A percentile compares a stretch with the other conserved stretches of the same genome.
Evolutionary conservation across 2,329 filamentous ascomycete species (phyloP).

Genomic region (Calonectria honghensis): DNA sequence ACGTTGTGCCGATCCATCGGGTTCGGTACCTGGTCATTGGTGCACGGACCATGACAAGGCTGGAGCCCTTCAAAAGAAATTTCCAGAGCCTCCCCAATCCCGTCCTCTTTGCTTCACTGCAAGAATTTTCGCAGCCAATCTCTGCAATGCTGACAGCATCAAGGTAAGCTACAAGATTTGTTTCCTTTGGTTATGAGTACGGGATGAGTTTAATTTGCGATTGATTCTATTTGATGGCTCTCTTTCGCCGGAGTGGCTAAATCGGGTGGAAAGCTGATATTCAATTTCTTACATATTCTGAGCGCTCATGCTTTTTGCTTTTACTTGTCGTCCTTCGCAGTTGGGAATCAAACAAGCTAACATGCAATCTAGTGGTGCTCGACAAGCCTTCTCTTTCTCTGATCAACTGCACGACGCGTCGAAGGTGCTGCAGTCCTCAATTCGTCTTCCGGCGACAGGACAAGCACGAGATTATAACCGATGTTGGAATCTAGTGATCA

Average conservation of each 20-base stretch:
- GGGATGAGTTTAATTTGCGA: conserved; percentile 99
- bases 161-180: conserved; percentile 55
- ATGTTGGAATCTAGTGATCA: neutral
- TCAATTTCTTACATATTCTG: conserved; percentile 99
- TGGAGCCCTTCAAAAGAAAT: conserved; percentile 55
- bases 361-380: conserved; percentile 46
- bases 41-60: conserved; percentile 48
- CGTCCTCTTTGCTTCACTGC: conserved; percentile 8
- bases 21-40: conserved; percentile 4
- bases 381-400: neutral
- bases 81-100: conserved; percentile 32
- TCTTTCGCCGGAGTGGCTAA: conserved; percentile 91
- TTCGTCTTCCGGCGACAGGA: neutral
- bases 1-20: conserved; percentile 52
- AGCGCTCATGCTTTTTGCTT: conserved; percentile 60
- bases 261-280: conserved; percentile 88
- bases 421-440: neutral
- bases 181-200: conserved; percentile 36
- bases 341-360: conserved; percentile 52
- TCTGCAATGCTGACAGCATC: conserved; percentile 35
- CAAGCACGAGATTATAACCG: neutral
- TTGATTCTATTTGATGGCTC: conserved; percentile 91
- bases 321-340: conserved; percentile 50
- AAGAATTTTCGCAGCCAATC: conserved; percentile 17
- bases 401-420: neutral